Evolutionary conservation across 768 basidiomycete species (phyloP).

Genomic region (Kockovaella imperatae): DNA sequence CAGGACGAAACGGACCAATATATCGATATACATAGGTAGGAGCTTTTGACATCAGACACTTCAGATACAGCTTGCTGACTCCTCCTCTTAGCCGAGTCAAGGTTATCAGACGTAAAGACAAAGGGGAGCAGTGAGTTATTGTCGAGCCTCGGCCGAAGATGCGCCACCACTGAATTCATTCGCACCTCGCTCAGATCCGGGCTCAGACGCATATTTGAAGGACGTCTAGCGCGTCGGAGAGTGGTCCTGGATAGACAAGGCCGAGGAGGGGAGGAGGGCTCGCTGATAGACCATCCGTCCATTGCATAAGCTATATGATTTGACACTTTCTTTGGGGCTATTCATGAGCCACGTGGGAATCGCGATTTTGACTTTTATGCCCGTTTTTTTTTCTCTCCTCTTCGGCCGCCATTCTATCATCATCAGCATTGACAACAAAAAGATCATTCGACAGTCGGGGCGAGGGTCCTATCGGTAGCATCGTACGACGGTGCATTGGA

Average conservation of each 20-base stretch:
- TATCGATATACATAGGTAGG: slow-evolving; percentile 34
- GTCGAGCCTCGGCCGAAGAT: background rate
- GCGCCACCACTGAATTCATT: background rate
- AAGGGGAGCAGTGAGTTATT: slow-evolving; percentile 12
- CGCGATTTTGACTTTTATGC: too few species aligned
- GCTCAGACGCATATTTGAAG: slow-evolving; percentile 30
- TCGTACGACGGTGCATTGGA: background rate
- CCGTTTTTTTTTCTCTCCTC: too few species aligned
- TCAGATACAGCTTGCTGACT: background rate
- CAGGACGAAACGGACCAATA: slow-evolving; percentile 40
- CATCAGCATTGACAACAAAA: background rate
- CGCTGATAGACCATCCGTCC: slow-evolving; percentile 16
- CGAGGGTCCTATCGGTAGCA: background rate
- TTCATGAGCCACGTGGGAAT: too few species aligned
- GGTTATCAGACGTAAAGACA: slow-evolving; percentile 25
- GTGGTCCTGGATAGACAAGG: slow-evolving; percentile 10
- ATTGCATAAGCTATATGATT: too few species aligned
- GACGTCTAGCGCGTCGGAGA: slow-evolving; percentile 18
- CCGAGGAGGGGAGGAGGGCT: slow-evolving; percentile 1
- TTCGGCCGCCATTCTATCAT: background rate
- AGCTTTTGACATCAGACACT: background rate
- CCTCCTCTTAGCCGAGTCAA: slow-evolving; percentile 23
- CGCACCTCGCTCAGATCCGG: background rate
- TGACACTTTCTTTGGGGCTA: too few species aligned
- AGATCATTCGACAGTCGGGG: background rate